phyloP scores from a whole-genome alignment of 2,329 filamentous ascomycete genomes.

The Alternaria brassicae region DNA sequence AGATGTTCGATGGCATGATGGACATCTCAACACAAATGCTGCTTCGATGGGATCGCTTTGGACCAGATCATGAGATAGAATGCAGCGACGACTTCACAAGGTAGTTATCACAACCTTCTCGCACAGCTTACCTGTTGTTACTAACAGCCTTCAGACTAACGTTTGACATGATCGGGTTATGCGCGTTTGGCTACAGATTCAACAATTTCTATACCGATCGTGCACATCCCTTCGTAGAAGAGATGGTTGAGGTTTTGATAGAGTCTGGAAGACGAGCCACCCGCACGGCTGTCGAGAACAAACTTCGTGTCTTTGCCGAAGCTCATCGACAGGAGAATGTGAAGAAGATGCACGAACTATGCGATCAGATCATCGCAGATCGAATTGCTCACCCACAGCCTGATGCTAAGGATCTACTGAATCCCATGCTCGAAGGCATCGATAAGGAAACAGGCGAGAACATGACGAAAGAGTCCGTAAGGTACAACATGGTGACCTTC shows the following conservation, averaged over 20 bases:
- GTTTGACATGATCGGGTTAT: conserved; percentile 14
- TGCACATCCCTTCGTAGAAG: conserved; percentile 10
- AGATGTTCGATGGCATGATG: conserved; percentile 16
- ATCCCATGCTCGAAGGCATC: conserved; percentile 12
- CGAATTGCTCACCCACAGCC: conserved; percentile 13
- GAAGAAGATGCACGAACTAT: conserved; percentile 15
- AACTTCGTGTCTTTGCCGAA: conserved; percentile 13
- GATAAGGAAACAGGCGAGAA: conserved; percentile 15
- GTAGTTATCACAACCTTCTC: background rate
- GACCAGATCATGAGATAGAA: conserved; percentile 10
- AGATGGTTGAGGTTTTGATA: conserved; percentile 14
- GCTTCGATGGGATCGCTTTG: conserved; percentile 14
- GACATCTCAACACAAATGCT: conserved; percentile 12
- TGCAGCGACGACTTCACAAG: conserved; percentile 14
- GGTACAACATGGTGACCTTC: conserved; percentile 16
- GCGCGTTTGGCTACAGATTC: conserved; percentile 16
- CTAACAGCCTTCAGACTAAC: conserved; percentile 1
- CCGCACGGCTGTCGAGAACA: conserved; percentile 10
- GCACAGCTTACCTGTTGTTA: background rate
- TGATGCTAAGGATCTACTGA: conserved; percentile 9
- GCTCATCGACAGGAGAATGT: conserved; percentile 12
- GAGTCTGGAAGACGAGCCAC: conserved; percentile 9
- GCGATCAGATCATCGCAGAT: conserved; percentile 10
- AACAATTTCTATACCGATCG: conserved; percentile 14
- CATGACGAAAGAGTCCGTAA: conserved; percentile 12